These are phyloP conservation scores for Wolfiporia cocos DNA, from an alignment of 1,284 basidiomycete species.

Conservation along the genomic window DNA sequence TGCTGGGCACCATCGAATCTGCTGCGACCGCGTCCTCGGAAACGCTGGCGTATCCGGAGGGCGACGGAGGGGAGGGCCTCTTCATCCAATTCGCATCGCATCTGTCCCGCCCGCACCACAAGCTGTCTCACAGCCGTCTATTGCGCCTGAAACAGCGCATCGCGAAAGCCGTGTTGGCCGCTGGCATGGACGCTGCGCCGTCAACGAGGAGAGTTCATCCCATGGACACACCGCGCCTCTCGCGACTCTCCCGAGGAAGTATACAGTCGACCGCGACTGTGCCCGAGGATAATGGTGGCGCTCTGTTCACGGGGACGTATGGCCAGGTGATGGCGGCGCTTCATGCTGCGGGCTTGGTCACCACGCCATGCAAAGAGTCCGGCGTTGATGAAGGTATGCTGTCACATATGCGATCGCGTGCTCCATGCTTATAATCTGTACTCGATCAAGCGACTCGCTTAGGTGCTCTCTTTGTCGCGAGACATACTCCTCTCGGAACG, in stretches of 20 bases:
- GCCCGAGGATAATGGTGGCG: slow-evolving; percentile 13
- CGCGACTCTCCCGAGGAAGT: slow-evolving; percentile 17
- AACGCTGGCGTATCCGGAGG: slow-evolving; percentile 14
- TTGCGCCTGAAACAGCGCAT: slow-evolving; percentile 35
- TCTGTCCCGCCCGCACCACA: slow-evolving; percentile 13
- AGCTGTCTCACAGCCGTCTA: slow-evolving; percentile 29
- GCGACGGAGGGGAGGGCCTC: slow-evolving; percentile 21
- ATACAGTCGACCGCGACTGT: slow-evolving; percentile 15
- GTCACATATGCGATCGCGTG: not conserved
- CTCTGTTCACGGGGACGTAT: slow-evolving; percentile 42
- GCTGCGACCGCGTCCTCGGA: slow-evolving; percentile 21
- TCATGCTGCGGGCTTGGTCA: slow-evolving; percentile 34
- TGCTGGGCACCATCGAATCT: not conserved
- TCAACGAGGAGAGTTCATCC: slow-evolving; percentile 12
- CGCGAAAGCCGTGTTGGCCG: slow-evolving; percentile 37
- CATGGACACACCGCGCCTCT: slow-evolving; percentile 7
- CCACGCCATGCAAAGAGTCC: slow-evolving; percentile 31
- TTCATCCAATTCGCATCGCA: slow-evolving; percentile 33
- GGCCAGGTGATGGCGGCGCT: slow-evolving; percentile 42
- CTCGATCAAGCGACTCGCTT: slow-evolving; percentile 32
- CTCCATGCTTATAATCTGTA: not conserved
- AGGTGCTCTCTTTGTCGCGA: slow-evolving; percentile 41
- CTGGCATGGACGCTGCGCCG: slow-evolving; percentile 39
- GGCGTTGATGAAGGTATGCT: slow-evolving; percentile 32
- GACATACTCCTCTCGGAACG: slow-evolving; percentile 21